A percentile compares a stretch with the other conserved stretches of the same genome.
These are phyloP conservation scores for Apiotrichum gamsii DNA, from an alignment of 1,284 basidiomycete species.

Conservation along the genomic window DNA sequence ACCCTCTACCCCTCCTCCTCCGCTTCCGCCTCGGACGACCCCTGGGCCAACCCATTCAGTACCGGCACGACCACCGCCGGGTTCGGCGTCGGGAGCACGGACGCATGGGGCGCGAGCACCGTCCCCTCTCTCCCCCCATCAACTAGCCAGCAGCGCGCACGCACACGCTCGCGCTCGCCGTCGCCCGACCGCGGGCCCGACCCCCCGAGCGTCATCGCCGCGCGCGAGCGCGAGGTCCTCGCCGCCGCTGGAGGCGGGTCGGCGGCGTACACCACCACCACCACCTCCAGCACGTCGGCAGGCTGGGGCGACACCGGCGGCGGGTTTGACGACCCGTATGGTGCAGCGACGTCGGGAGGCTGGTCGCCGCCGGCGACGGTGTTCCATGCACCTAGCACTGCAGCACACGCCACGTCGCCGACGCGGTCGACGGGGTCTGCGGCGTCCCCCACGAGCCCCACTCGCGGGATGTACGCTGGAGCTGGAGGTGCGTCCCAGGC, in stretches of 20 bases:
- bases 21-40: constrained; percentile 24
- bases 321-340: constrained; percentile 2
- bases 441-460: neutral
- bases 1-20: constrained; percentile 18
- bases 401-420: neutral
- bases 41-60: constrained; percentile 48
- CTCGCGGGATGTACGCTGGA: neutral
- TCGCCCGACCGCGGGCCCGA: constrained; percentile 19
- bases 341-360: neutral
- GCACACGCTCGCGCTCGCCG: neutral
- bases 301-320: neutral
- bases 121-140: neutral
- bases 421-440: too few species aligned
- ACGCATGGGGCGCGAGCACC: constrained; percentile 7
- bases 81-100: neutral
- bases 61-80: constrained; percentile 1
- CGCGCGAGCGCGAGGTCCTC: constrained; percentile 28
- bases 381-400: too few species aligned
- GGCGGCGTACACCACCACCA: too few species aligned
- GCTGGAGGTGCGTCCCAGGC: too few species aligned
- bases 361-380: neutral
- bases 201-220: constrained; percentile 40
- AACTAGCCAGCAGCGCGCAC: neutral
- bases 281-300: neutral
- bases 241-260: neutral